Base-by-base conservation (phyloP, 768 basidiomycete species). In the Mycena alexandri region DNA sequence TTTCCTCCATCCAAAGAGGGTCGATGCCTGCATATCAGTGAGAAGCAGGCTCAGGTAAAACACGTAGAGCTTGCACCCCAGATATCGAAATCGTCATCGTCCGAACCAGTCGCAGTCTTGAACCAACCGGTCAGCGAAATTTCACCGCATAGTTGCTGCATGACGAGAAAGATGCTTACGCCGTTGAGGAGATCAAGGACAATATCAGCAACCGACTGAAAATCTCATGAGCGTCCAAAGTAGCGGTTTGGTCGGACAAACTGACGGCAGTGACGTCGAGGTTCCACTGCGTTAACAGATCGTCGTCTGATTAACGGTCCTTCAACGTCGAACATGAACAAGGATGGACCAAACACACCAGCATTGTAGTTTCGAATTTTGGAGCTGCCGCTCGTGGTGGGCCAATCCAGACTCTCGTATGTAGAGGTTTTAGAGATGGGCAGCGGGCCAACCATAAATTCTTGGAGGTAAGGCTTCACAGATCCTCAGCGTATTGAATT, bases 131-230 rank as follows among this genome's bases (percentile, higher is more conserved):
- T 67, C 14, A 63, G 25, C 9, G 24, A 33, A 24, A 16, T 52
- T 29, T 25, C 12, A 33, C 22, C 19, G 24, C 14, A 14, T 14
- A 42, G n/a, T 52, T n/a, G 24, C 43, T 41, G 14, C 34, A 36
- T 12, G 34, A 36, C 38, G 38, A 29, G 11, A 47, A 0, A 8
- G 29, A 29, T 29, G 33, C 46, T 63, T 24, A 73, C 72, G 14
- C 72, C 72, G 43, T 73, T 73, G 34, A 73, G 47, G 14, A 73
- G 63, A 67, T 73, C 72, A 4, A 69, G 66, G 21, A 73, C 70
- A 51, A 73, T 73, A 41, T 73, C 72, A 24, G 70, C 70, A n/a
- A 73, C 63, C 5, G 72, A 67, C 65, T 71, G 38, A 58, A 61
- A 24, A 44, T 58, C 52, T 17, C 13, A 25, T 57, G 41, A 52